Percentiles rank a stretch among this genome's conserved stretches.
These are phyloP conservation scores for Erythrobasidium hasegawianum DNA, from an alignment of 1,284 basidiomycete genomes.

Conservation along the genomic window DNA sequence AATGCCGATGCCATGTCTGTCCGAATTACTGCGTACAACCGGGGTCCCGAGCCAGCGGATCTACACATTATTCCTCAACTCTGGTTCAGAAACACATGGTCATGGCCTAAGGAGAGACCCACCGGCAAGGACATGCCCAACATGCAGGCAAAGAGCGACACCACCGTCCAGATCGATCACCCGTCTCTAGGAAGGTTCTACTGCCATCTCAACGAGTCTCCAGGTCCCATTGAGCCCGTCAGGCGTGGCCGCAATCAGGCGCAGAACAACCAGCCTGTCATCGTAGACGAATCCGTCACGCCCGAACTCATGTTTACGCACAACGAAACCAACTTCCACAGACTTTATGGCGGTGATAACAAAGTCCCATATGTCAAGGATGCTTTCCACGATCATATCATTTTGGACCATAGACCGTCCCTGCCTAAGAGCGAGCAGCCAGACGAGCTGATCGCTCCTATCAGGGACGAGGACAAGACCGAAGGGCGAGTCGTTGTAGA, in stretches of 20 bases:
- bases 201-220: conserved; percentile 85
- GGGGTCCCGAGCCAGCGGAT: conserved; percentile 91
- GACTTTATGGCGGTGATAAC: conserved; percentile 85
- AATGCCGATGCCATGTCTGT: conserved; percentile 82
- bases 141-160: conserved; percentile 56
- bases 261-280: conserved; percentile 59
- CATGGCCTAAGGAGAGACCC: conserved; percentile 80
- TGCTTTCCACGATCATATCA: conserved; percentile 97
- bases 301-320: conserved; percentile 88
- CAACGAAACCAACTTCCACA: conserved; percentile 92
- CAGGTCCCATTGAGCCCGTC: conserved; percentile 76
- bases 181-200: conserved; percentile 57
- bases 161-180: conserved; percentile 68
- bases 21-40: conserved; percentile 93
- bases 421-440: conserved; percentile 46
- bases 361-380: conserved; percentile 83
- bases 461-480: conserved; percentile 28
- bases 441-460: conserved; percentile 17
- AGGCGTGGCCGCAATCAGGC: conserved; percentile 58
- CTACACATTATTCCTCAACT: conserved; percentile 91
- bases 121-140: conserved; percentile 60
- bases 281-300: conserved; percentile 57
- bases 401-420: conserved; percentile 71
- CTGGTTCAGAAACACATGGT: conserved; percentile 98
- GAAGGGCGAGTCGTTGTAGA: conserved; percentile 42